Evolutionary conservation across 352 stramenopile species (phyloP), one percentile per base, ranked within the genome.

Genomic region (Elongisporangium senticosum): DNA sequence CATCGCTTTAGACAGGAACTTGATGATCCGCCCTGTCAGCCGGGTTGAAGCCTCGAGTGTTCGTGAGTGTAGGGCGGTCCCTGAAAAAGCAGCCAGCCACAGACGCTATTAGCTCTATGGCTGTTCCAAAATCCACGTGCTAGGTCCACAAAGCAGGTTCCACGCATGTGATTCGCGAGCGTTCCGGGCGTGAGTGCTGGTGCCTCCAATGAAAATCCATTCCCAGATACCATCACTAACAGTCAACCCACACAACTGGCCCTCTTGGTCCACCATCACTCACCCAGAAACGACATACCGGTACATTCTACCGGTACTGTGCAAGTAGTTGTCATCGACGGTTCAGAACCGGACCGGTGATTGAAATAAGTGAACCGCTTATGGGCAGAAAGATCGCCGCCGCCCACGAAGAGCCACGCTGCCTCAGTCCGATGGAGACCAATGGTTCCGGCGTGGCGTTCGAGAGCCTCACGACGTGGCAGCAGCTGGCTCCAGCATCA

Each of bases 401-500:
- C 33, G 28, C 28, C 10, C 11, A 17, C 33, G 33, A 43, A 43
- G 33, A 43, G 33, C 33, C 33, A 43, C 33, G 33, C 33, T 17
- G 33, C 33, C 8, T 43, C 33, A 43, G 33, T 10, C 33, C 33
- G 11, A 43, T 43, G 33, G 33, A 43, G 10, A 10, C 4, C 33
- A 43, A 43, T 43, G 33, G 33, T 43, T 43, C 33, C 33, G 33
- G 33, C 33, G 33, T 43, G 33, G 33, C 33, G 8, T 43, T 14
- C 33, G 33, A 43, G 33, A 43, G 33, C 33, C 33, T 43, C 33
- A 53, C 49, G 49, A 26, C 33, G 23, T 63, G 56, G 59, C 50
- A 65, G 40, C 13, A 54, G n/a, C 53, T 74, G 40, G 39, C 28
- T 17, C 24, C 48, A 43, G 33, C 11, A 17, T 10, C 33, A 43